Evolutionary conservation across 2,329 filamentous ascomycete genomes (phyloP).

Genomic region (Exophiala bonariae): DNA sequence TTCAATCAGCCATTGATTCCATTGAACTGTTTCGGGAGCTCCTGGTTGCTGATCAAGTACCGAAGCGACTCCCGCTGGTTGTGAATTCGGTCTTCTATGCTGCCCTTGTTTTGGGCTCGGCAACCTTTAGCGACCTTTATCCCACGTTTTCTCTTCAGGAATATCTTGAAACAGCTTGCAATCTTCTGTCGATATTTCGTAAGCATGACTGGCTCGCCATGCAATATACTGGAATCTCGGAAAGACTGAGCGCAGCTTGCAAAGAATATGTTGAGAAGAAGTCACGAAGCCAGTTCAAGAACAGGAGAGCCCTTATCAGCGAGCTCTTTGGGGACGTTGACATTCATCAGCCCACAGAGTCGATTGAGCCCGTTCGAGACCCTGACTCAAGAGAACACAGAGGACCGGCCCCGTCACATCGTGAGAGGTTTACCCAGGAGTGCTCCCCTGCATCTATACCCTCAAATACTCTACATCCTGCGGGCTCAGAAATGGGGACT

Average conservation of each 20-base stretch:
- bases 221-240: neutral
- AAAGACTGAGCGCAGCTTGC: neutral
- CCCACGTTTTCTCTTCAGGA: neutral
- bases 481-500: no score
- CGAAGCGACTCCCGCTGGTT: constrained; percentile 46
- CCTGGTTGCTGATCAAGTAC: constrained; percentile 34
- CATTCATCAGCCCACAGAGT: no score
- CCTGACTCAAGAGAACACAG: no score
- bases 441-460: no score
- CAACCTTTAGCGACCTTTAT: constrained; percentile 42
- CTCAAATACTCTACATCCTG: no score
- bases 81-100: constrained; percentile 50
- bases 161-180: neutral
- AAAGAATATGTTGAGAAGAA: neutral
- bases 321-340: no score
- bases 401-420: no score
- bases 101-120: constrained; percentile 45
- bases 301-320: no score
- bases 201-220: neutral
- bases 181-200: neutral
- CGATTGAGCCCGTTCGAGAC: no score
- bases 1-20: constrained; percentile 41
- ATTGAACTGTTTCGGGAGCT: constrained; percentile 43
- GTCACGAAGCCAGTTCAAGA: no score
- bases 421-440: no score